Conservation (phyloP, 129 eudicot species). For the Ambrosia trifida region DNA sequence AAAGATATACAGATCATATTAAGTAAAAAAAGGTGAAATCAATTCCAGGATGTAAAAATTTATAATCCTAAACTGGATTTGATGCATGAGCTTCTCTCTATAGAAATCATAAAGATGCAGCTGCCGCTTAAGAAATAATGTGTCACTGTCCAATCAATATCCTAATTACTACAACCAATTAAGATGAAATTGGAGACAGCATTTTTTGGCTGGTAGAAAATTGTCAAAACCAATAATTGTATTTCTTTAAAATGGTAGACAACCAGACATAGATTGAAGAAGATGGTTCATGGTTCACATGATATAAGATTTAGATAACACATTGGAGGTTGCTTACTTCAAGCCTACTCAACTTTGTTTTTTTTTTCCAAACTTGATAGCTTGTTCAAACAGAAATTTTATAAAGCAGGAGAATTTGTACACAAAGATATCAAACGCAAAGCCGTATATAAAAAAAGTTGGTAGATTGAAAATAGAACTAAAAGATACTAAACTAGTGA, state of each 20-base stretch:
- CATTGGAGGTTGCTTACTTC: neutral
- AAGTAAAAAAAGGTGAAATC: neutral
- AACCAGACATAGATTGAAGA: neutral
- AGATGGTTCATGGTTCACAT: neutral
- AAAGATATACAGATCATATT: conserved; percentile 2
- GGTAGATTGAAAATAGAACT: neutral
- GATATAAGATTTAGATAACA: neutral
- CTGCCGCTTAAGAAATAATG: conserved; percentile 9
- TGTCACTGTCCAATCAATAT: neutral
- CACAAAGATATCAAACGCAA: conserved; percentile 11
- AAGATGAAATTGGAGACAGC: neutral
- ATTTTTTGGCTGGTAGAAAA: neutral
- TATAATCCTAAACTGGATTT: neutral
- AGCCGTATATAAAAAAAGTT: neutral
- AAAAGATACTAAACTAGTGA: neutral
- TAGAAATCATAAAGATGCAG: neutral
- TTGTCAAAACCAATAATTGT: conserved; percentile 10
- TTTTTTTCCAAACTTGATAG: neutral
- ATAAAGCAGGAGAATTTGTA: neutral
- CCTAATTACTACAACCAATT: neutral
- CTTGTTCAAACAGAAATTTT: conserved; percentile 10
- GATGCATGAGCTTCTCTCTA: conserved; percentile 14
- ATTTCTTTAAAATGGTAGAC: conserved; percentile 5
- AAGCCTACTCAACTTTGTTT: conserved; percentile 10
- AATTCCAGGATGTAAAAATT: conserved; percentile 7